phyloP scores from a whole-genome alignment of 2,329 filamentous ascomycete genomes.

The Colletotrichum truncatum region DNA sequence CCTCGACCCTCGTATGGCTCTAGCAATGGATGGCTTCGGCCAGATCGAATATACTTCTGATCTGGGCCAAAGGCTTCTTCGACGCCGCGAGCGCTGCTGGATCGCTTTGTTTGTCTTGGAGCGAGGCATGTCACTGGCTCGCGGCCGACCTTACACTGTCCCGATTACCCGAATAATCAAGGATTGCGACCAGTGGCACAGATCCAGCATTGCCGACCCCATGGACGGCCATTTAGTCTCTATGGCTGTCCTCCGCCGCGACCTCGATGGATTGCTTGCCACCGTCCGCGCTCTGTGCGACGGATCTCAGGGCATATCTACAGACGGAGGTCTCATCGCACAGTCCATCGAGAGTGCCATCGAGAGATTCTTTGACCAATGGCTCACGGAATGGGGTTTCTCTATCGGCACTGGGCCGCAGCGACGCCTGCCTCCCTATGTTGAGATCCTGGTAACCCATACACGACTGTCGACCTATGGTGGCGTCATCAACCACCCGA shows the following conservation, averaged over 20 bases:
- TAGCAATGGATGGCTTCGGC: conserved; percentile 74
- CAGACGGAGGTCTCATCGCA: conserved; percentile 62
- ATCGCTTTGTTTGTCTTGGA: conserved; percentile 78
- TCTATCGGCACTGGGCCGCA: conserved; percentile 65
- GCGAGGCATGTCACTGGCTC: conserved; percentile 75
- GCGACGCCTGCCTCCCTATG: conserved; percentile 72
- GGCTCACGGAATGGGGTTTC: conserved; percentile 70
- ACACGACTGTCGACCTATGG: conserved; percentile 79
- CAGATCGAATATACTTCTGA: conserved; percentile 69
- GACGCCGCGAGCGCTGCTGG: conserved; percentile 75
- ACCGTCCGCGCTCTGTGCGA: conserved; percentile 69
- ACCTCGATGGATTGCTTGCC: conserved; percentile 67
- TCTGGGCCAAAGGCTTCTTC: conserved; percentile 67
- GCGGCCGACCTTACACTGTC: conserved; percentile 74
- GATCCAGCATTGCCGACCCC: conserved; percentile 68
- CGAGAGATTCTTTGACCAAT: conserved; percentile 71
- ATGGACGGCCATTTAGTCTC: conserved; percentile 78
- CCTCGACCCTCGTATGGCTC: conserved; percentile 71
- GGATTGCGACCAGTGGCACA: conserved; percentile 76
- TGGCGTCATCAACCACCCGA: conserved; percentile 78
- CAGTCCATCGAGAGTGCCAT: conserved; percentile 68
- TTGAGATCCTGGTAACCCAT: conserved; percentile 78
- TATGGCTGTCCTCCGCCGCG: conserved; percentile 74
- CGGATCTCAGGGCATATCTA: conserved; percentile 56
- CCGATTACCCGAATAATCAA: conserved; percentile 73